Evolutionary conservation across 805 yeast genomes (phyloP), one percentile per base, ranked within the genome.

Genomic region (Alloascoidea hylecoeti): DNA sequence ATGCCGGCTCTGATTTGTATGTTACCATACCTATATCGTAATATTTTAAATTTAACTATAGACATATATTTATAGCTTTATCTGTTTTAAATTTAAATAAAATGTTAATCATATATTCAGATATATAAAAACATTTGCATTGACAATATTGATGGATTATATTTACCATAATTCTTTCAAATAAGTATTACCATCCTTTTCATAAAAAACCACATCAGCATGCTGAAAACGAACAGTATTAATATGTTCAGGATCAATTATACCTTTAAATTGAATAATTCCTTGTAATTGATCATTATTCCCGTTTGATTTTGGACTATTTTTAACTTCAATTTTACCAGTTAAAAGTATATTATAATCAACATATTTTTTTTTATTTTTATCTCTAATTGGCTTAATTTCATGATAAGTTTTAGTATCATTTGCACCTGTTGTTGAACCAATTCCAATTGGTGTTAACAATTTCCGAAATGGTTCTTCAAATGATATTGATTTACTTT

Each of bases 151-250:
- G n/a, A n/a, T n/a, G n/a, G n/a, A n/a, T n/a, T n/a, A n/a, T n/a
- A 23, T 23, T 23, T 23, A 23, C 30, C 30, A 23, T n/a, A 23
- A 23, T 23, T 23, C n/a, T n/a, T 23, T 23, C 13, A n/a, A 23
- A n/a, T n/a, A 23, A 9, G 30, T 9, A 23, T 9, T 9, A 23
- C 30, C 30, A n/a, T 51, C 60, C 35, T 60, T 56, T 44, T 74
- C 81, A 42, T 65, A 63, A 3, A 66, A 68, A 38, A 64, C 64
- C 32, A 73, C 45, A 16, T 48, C 51, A 2, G 55, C 52, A 28
- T 57, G 49, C 9, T 23, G n/a, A 23, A 23, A 9, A 9, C n/a
- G 30, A 23, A 23, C 30, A 23, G 4, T 16, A 1, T 14, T 17
- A 4, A 33, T n/a, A 23, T 23, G 30, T 4, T 14, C 39, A 37